phyloP scores from a whole-genome alignment of 2,329 filamentous ascomycete genomes.

The Microdochium nivale region DNA sequence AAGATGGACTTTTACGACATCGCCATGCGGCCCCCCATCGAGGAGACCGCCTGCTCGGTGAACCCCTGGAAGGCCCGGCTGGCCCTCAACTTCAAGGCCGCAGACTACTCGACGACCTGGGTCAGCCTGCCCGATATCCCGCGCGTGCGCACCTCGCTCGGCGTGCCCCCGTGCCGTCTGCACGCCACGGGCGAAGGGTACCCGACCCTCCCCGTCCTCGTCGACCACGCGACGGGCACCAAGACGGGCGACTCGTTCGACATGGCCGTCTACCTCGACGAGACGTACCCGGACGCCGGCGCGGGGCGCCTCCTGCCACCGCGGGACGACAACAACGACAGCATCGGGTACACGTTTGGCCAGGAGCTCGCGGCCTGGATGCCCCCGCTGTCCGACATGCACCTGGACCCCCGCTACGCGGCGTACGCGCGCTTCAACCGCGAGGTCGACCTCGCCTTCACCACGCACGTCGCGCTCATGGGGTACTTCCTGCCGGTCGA shows the following conservation, averaged over 20 bases:
- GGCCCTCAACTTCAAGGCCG: conserved; percentile 32
- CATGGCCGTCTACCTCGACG: conserved; percentile 52
- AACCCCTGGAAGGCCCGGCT: conserved; percentile 24
- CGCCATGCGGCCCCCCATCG: conserved; percentile 20
- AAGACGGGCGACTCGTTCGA: conserved; percentile 56
- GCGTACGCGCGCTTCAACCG: conserved; percentile 43
- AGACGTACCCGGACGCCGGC: conserved; percentile 35
- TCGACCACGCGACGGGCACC: conserved; percentile 29
- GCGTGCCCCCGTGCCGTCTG: conserved; percentile 40
- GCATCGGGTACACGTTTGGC: conserved; percentile 29
- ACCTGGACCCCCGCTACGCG: conserved; percentile 13
- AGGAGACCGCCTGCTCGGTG: conserved; percentile 12
- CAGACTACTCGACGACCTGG: conserved; percentile 32
- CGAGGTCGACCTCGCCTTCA: conserved; percentile 46
- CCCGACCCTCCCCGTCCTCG: conserved; percentile 50
- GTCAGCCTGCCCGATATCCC: conserved; percentile 42
- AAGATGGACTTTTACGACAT: conserved; percentile 33
- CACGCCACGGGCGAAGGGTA: conserved; percentile 48
- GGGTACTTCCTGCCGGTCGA: conserved; percentile 38
- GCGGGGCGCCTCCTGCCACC: conserved; percentile 38
- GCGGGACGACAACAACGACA: conserved; percentile 8
- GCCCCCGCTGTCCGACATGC: conserved; percentile 25
- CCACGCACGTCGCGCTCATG: conserved; percentile 30
- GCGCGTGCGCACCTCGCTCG: conserved; percentile 35
- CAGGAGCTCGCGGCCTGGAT: conserved; percentile 18